phyloP scores from a whole-genome alignment of 31 red algal species.

The Bonnemaisonia californica region DNA sequence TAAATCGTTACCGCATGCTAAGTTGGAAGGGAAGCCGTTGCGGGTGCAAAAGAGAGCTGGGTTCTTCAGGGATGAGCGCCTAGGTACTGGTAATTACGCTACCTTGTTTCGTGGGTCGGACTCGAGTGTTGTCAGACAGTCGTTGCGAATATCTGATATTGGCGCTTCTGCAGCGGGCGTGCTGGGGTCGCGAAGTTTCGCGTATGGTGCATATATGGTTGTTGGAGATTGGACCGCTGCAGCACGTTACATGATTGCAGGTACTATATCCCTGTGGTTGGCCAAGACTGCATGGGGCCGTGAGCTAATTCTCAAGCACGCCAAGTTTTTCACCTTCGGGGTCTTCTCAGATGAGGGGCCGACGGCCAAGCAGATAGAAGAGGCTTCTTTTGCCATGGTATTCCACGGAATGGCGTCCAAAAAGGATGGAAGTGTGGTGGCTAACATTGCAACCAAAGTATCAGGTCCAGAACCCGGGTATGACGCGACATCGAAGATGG shows the following conservation, averaged over 20 bases:
- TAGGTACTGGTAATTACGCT: neutral
- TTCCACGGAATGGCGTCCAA: neutral
- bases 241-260: neutral
- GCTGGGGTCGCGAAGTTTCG: neutral
- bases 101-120: constrained; percentile 8
- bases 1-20: neutral
- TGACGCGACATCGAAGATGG: neutral
- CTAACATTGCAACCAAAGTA: neutral
- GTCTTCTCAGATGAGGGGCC: neutral
- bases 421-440: neutral
- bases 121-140: neutral
- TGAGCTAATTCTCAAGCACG: neutral
- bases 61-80: neutral
- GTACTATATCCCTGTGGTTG: neutral
- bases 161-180: neutral
- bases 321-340: neutral
- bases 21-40: neutral
- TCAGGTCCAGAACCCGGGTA: constrained; percentile 1
- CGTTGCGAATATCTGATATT: neutral
- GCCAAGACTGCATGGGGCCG: neutral
- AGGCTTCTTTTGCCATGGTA: neutral
- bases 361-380: neutral
- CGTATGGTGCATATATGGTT: constrained; percentile 3
- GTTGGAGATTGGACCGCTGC: neutral
- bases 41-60: neutral